Evolutionary conservation across 2,329 filamentous ascomycete genomes (phyloP).

Genomic region (Coniochaeta pulveracea): DNA sequence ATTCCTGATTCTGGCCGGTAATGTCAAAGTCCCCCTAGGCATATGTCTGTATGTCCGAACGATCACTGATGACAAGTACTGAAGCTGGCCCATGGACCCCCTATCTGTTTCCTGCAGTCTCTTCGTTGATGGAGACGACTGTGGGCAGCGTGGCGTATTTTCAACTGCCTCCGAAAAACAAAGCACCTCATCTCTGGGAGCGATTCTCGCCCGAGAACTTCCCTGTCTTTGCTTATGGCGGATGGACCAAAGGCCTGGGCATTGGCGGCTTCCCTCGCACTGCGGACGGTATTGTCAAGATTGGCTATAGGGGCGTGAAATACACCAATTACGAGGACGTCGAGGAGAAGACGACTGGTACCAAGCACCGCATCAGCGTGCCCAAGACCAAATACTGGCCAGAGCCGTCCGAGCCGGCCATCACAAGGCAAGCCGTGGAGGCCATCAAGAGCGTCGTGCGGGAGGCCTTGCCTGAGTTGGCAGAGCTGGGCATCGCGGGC

Average conservation of each 20-base stretch:
- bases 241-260: constrained; percentile 4
- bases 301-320: constrained; percentile 18
- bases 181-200: constrained; percentile 20
- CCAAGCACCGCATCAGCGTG: neutral
- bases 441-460: constrained; percentile 21
- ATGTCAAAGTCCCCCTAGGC: neutral
- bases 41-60: neutral
- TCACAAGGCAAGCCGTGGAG: constrained; percentile 11
- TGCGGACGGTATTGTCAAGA: constrained; percentile 14
- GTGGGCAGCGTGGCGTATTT: constrained; percentile 31
- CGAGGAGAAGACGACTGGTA: neutral
- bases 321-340: constrained; percentile 25
- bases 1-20: constrained; percentile 2
- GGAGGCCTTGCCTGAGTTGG: constrained; percentile 18
- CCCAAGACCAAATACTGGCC: constrained; percentile 1
- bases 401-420: constrained; percentile 11
- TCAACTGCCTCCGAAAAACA: constrained; percentile 22
- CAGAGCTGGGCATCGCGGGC: constrained; percentile 12
- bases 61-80: neutral
- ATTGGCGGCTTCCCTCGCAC: constrained; percentile 15
- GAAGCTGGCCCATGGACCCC: constrained; percentile 27
- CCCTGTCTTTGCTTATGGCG: constrained; percentile 7
- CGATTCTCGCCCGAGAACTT: constrained; percentile 30
- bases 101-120: constrained; percentile 24
- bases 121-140: constrained; percentile 33